phyloP scores from a whole-genome alignment of 768 basidiomycete genomes.

The Tricholoma hemisulphureum region DNA sequence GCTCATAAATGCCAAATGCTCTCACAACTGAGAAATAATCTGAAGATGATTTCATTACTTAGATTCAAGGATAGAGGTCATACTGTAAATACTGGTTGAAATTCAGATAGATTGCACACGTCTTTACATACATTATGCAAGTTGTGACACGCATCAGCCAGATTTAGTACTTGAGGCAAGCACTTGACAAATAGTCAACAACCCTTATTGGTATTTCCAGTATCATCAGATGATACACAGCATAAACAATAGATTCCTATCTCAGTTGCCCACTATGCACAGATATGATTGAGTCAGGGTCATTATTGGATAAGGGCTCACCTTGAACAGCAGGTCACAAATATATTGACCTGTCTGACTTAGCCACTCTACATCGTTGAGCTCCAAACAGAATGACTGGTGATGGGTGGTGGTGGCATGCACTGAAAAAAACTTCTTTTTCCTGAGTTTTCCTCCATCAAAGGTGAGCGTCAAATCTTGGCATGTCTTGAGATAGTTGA shows the following conservation, averaged over 20 bases:
- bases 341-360: neutral
- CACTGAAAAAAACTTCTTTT: slow-evolving; percentile 5
- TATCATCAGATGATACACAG: neutral
- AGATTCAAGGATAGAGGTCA: neutral
- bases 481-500: neutral
- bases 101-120: slow-evolving; percentile 4
- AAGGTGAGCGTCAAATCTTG: neutral
- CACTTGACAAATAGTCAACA: neutral
- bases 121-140: neutral
- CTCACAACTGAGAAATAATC: neutral
- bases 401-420: neutral
- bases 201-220: slow-evolving; percentile 1
- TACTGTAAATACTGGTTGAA: slow-evolving; percentile 3
- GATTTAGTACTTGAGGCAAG: neutral
- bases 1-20: slow-evolving; percentile 5
- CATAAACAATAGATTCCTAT: neutral
- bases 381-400: slow-evolving; percentile 5
- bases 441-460: slow-evolving; percentile 5
- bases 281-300: neutral
- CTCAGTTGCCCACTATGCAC: neutral
- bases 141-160: neutral
- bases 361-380: neutral
- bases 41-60: neutral
- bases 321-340: neutral
- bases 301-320: neutral